Percentiles rank a stretch among this genome's conserved stretches.
These are phyloP conservation scores for Eleusine indica DNA, from an alignment of 176 grass and related monocot species.

Conservation along the genomic window DNA sequence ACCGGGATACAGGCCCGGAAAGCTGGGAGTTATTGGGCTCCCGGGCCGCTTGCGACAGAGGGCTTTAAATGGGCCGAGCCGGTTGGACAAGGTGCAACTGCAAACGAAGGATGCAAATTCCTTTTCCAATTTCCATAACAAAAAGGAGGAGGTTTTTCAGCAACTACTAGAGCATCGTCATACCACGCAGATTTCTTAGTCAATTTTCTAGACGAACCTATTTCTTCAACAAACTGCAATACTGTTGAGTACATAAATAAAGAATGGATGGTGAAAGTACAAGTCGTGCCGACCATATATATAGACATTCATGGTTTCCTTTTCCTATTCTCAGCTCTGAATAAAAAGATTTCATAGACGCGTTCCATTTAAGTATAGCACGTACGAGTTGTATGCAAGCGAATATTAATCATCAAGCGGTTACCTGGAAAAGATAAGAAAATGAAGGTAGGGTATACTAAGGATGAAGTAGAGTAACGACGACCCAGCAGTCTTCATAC, in stretches of 20 bases:
- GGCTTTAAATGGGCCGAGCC: not conserved
- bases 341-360: not conserved
- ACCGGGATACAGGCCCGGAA: not conserved
- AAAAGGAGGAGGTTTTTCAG: not conserved
- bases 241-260: not conserved
- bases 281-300: not conserved
- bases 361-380: not conserved
- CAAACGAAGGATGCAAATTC: not conserved
- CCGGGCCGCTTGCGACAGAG: not conserved
- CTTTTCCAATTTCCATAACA: too few species aligned
- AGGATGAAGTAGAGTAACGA: not conserved
- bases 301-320: not conserved
- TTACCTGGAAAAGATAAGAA: not conserved
- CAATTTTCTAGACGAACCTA: not conserved
- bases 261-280: not conserved
- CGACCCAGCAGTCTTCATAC: conserved; percentile 16
- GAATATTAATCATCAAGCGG: not conserved
- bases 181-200: not conserved
- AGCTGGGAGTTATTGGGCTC: not conserved
- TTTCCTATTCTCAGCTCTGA: not conserved
- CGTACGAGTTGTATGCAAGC: not conserved
- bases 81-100: not conserved
- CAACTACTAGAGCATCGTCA: not conserved
- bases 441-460: not conserved
- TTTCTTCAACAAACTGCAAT: not conserved